Percentiles rank a stretch among this genome's conserved stretches.
phyloP scores from a whole-genome alignment of 225 moss, liverwort and hornwort species.

The Physcomitrium patens region DNA sequence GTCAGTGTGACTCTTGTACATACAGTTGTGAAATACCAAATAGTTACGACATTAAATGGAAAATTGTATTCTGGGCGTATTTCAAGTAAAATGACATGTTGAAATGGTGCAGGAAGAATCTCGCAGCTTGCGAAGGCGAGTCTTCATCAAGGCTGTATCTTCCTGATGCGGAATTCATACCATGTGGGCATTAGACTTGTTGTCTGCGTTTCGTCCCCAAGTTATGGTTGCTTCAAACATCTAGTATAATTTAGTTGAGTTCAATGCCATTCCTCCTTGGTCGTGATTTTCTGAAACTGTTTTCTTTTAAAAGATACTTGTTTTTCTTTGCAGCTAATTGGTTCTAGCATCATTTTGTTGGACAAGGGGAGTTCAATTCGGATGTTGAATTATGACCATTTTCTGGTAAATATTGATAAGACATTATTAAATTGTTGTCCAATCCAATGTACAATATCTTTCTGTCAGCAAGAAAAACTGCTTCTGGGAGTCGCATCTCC shows the following conservation, averaged over 20 bases:
- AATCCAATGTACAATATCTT: constrained; percentile 12
- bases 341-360: constrained; percentile 24
- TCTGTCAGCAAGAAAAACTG: constrained; percentile 22
- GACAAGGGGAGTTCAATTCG: constrained; percentile 20
- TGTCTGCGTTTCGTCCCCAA: constrained; percentile 18
- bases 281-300: background rate
- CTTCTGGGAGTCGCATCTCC: constrained; percentile 7
- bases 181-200: constrained; percentile 34
- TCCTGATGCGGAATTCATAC: constrained; percentile 30
- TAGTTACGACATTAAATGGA: constrained; percentile 2
- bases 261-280: background rate
- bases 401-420: constrained; percentile 4
- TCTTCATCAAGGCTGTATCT: constrained; percentile 29
- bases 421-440: constrained; percentile 4
- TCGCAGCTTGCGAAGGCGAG: constrained; percentile 30
- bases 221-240: background rate
- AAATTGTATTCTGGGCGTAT: constrained; percentile 8
- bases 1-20: constrained; percentile 10
- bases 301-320: background rate
- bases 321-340: constrained; percentile 35
- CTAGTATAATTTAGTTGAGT: constrained; percentile 4
- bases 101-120: constrained; percentile 31
- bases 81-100: constrained; percentile 28
- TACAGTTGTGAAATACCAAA: background rate
- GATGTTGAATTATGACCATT: constrained; percentile 7